phyloP scores from a whole-genome alignment of 2,329 filamentous ascomycete species.

The Verticillium dahliae region DNA sequence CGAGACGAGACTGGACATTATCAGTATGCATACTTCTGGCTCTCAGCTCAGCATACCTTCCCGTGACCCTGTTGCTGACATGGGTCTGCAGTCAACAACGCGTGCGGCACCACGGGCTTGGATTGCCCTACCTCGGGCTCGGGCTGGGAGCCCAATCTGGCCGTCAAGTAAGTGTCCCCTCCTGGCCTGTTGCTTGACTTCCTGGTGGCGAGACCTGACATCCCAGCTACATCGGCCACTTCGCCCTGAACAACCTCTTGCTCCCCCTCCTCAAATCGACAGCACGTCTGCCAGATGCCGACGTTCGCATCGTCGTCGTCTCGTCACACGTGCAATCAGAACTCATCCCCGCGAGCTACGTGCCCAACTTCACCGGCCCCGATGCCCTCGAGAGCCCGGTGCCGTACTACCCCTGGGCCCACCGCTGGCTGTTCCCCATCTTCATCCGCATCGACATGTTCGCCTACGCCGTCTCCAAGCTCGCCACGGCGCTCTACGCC shows the following conservation, averaged over 20 bases:
- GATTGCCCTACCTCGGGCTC: background rate
- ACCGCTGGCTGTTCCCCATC: conserved; percentile 1
- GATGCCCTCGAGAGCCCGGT: conserved; percentile 6
- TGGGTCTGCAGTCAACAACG: conserved; percentile 18
- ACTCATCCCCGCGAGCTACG: conserved; percentile 13
- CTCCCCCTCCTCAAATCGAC: conserved; percentile 19
- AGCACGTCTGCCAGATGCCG: conserved; percentile 6
- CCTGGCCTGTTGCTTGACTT: background rate
- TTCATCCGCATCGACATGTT: conserved; percentile 16
- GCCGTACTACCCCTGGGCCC: conserved; percentile 9
- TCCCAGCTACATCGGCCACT: conserved; percentile 18
- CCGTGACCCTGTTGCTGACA: background rate
- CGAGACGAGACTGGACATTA: conserved; percentile 17
- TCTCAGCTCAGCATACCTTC: background rate
- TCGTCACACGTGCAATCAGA: conserved; percentile 11
- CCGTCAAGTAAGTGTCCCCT: conserved; percentile 10
- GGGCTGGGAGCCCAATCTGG: conserved; percentile 18
- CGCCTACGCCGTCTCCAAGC: conserved; percentile 16
- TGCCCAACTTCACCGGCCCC: conserved; percentile 13
- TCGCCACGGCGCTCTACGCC: conserved; percentile 14
- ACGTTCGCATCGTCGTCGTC: conserved; percentile 18
- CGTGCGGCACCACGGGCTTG: conserved; percentile 7
- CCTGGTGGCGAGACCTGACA: background rate
- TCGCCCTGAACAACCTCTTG: conserved; percentile 17
- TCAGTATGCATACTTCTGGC: conserved; percentile 11